Evolutionary conservation across 2,329 filamentous ascomycete species (phyloP).

Genomic region (Scolecobasidium constrictum): DNA sequence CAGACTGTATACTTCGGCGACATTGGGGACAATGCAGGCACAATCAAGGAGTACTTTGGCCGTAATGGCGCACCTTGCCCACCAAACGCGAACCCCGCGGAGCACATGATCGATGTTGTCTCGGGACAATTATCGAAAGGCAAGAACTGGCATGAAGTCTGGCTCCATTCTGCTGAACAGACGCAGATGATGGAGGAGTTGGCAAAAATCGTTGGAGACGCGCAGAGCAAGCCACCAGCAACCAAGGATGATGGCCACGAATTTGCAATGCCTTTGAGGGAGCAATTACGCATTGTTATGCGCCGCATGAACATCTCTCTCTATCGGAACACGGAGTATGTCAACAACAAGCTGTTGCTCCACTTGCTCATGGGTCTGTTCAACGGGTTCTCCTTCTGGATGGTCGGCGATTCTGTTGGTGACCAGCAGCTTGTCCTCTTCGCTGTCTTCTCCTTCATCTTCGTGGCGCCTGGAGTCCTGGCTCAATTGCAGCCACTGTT

Average conservation of each 20-base stretch:
- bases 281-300: conserved; percentile 69
- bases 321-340: no score
- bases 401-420: conserved; percentile 63
- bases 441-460: conserved; percentile 80
- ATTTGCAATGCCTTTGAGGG: conserved; percentile 68
- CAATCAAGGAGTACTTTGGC: conserved; percentile 49
- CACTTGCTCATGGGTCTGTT: conserved; percentile 72
- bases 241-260: conserved; percentile 44
- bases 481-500: conserved; percentile 78
- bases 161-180: conserved; percentile 62
- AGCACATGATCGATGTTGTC: conserved; percentile 82
- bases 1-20: conserved; percentile 79
- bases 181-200: conserved; percentile 57
- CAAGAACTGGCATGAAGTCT: conserved; percentile 71
- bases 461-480: conserved; percentile 73
- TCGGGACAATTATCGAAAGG: conserved; percentile 63
- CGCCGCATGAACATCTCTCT: conserved; percentile 65
- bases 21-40: conserved; percentile 62
- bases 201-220: no score
- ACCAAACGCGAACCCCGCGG: conserved; percentile 44
- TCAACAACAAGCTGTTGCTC: conserved; percentile 81
- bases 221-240: conserved; percentile 53
- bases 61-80: conserved; percentile 48
- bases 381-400: conserved; percentile 68
- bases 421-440: conserved; percentile 81